Base-by-base conservation (phyloP, 2,329 filamentous ascomycete genomes). In the Ophiostoma australiae region DNA sequence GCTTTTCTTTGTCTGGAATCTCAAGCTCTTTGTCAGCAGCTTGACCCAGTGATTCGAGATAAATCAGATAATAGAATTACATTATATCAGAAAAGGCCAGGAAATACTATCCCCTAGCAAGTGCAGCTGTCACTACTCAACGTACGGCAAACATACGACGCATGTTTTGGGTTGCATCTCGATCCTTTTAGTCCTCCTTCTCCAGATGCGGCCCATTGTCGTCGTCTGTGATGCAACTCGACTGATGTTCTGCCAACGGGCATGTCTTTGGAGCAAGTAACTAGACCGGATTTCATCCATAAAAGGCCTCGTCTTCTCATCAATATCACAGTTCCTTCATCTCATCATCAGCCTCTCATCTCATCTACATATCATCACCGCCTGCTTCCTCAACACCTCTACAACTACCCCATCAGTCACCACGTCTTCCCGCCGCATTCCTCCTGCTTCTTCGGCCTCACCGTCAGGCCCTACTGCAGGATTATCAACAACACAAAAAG, bases 391-490 rank as follows among this genome's bases (percentile, higher is more conserved):
- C 8, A 8, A 63, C 67, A 33, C 27, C 17, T 27, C 20, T 23
- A 52, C 27, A 31, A 35, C n/a, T 39, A 15, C 55, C 67, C 48
- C 72, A 73, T 71, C 71, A 74, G 37, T 20, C 66, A 67, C 69
- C 65, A 68, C 73, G 72, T 74, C 73, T 72, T 74, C 73, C 71
- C 73, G 72, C 31, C 72, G 72, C 71, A 61, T 70, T 13, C 70
- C 73, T 37, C 66, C 73, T 48, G 72, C 71, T 68, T 73, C 73
- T 69, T 72, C 73, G 66, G 41, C 73, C 66, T 73, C 71, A 5
- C 37, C 55, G 33, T 71, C 72, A 39, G 66, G 41, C 70, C 23
- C 68, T 23, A 61, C 67, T 65, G 63, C 58, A 70, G 33, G 58
- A 63, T 63, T 27, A 63, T 63, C 58, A 33, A 23, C 52, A 55